Evolutionary conservation across 768 basidiomycete genomes (phyloP).

Genomic region (Termitomyces sp.): DNA sequence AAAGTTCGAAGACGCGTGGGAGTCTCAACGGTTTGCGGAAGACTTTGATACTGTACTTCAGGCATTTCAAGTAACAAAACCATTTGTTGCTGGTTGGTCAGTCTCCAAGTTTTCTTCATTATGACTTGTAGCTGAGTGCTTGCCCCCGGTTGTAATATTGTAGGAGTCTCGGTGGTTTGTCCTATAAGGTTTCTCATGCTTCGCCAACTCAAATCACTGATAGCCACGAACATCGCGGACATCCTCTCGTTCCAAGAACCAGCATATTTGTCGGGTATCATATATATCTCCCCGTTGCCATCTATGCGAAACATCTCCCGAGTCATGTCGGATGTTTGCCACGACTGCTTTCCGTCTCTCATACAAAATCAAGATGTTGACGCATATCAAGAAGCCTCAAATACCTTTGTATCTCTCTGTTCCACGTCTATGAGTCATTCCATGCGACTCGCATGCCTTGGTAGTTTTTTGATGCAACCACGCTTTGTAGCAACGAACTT

Average conservation of each 20-base stretch:
- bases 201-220: background rate
- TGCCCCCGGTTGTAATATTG: background rate
- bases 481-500: constrained; percentile 18
- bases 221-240: constrained; percentile 24
- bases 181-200: background rate
- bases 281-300: constrained; percentile 23
- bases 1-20: constrained; percentile 19
- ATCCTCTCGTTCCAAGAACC: constrained; percentile 21
- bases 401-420: constrained; percentile 16
- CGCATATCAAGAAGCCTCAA: constrained; percentile 19
- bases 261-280: constrained; percentile 22
- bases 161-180: constrained; percentile 25
- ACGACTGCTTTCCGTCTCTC: constrained; percentile 13
- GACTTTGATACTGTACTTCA: constrained; percentile 28
- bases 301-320: constrained; percentile 22
- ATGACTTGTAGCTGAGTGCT: background rate
- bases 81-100: constrained; percentile 30
- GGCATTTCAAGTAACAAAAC: constrained; percentile 23
- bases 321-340: constrained; percentile 15
- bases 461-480: constrained; percentile 23
- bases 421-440: constrained; percentile 13
- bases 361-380: constrained; percentile 19
- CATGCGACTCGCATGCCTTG: constrained; percentile 18
- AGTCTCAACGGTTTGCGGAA: constrained; percentile 24
- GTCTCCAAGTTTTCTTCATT: background rate